Evolutionary conservation across 345 rosid genomes (phyloP).

Genomic region (Aquilaria sinensis): DNA sequence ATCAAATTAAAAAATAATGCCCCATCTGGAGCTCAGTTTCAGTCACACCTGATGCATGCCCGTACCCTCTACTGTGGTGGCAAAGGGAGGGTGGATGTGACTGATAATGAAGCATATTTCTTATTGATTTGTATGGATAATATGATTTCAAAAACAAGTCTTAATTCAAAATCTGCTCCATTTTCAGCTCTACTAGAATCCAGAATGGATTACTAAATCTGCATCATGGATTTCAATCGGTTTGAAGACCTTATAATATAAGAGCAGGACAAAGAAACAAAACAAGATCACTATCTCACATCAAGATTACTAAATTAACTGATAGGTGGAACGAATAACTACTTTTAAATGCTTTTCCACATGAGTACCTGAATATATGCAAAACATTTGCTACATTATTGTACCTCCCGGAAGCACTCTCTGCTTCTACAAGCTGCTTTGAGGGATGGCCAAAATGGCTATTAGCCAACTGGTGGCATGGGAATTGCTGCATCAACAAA

Average conservation of each 20-base stretch:
- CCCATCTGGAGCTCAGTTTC: slow-evolving; percentile 11
- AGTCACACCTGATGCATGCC: slow-evolving; percentile 1
- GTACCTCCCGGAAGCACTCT: slow-evolving; percentile 46
- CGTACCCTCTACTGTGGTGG: slow-evolving; percentile 2
- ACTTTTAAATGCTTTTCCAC: slow-evolving; percentile 14
- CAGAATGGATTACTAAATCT: too few relatives aligned
- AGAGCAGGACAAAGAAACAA: neutral
- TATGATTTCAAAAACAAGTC: too few relatives aligned
- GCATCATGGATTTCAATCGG: too few relatives aligned
- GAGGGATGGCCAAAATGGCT: slow-evolving; percentile 81
- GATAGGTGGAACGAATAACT: slow-evolving; percentile 18
- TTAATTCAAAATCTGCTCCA: too few relatives aligned
- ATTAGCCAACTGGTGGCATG: slow-evolving; percentile 59
- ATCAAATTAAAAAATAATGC: neutral
- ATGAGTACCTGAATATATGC: slow-evolving; percentile 11
- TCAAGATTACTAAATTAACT: slow-evolving; percentile 16
- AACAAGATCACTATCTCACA: slow-evolving; percentile 5
- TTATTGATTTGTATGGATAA: too few relatives aligned
- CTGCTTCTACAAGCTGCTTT: slow-evolving; percentile 58
- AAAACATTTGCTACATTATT: slow-evolving; percentile 20
- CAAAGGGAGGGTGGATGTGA: neutral
- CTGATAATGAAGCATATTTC: too few relatives aligned
- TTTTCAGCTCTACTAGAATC: too few relatives aligned
- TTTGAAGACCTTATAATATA: too few relatives aligned
- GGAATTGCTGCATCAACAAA: slow-evolving; percentile 69